These are phyloP conservation scores for Yamadazyma sp. DNA, from an alignment of 805 yeast genomes.

Conservation along the genomic window DNA sequence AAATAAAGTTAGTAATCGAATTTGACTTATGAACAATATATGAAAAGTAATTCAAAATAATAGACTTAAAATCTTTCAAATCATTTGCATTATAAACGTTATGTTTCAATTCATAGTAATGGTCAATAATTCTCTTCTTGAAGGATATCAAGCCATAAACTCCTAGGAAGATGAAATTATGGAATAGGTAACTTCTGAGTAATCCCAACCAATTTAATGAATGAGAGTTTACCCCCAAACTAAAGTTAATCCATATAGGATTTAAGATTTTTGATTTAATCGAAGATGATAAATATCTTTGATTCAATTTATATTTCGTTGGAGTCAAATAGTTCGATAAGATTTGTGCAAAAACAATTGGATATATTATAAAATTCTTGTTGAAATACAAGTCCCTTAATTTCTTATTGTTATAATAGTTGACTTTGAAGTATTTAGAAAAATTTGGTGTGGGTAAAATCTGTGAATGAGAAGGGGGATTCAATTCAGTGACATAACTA, in stretches of 20 bases:
- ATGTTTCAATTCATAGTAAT: slow-evolving; percentile 22
- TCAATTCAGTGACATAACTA: slow-evolving; percentile 26
- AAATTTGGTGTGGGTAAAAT: slow-evolving; percentile 26
- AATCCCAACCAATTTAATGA: slow-evolving; percentile 29
- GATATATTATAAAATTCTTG: slow-evolving; percentile 33
- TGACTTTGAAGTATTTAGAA: slow-evolving; percentile 23
- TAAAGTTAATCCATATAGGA: slow-evolving; percentile 41
- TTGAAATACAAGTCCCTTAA: slow-evolving; percentile 21
- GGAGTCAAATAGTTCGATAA: slow-evolving; percentile 41
- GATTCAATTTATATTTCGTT: slow-evolving; percentile 32
- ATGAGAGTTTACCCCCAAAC: slow-evolving; percentile 23
- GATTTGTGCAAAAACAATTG: slow-evolving; percentile 36
- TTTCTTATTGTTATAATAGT: slow-evolving; percentile 18
- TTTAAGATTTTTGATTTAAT: slow-evolving; percentile 31
- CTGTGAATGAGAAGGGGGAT: slow-evolving; percentile 31
- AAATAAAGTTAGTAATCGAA: slow-evolving; percentile 31
- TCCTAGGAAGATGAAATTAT: slow-evolving; percentile 20
- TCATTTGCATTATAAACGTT: slow-evolving; percentile 10
- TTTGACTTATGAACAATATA: slow-evolving; percentile 25
- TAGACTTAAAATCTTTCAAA: slow-evolving; percentile 6
- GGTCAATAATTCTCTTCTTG: slow-evolving; percentile 20
- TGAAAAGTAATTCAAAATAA: slow-evolving; percentile 16
- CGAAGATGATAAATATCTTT: slow-evolving; percentile 29
- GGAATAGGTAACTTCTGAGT: slow-evolving; percentile 22
- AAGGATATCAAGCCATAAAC: slow-evolving; percentile 18